Evolutionary conservation across 768 basidiomycete genomes (phyloP), one percentile per base, ranked within the genome.

Genomic region (Mycena haematopus): DNA sequence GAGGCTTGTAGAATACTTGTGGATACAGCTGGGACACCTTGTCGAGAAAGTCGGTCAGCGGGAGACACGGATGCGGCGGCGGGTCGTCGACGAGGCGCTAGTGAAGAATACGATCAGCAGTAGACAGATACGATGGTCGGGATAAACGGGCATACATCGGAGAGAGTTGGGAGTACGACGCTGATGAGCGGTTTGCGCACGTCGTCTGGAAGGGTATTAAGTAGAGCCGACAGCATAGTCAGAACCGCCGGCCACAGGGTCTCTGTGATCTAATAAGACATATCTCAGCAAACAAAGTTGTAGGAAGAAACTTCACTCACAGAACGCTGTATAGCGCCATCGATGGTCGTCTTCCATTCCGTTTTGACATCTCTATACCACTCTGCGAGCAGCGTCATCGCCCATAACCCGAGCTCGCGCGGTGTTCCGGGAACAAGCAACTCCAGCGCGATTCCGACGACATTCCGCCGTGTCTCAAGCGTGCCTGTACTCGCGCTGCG

Each of bases 1-100:
- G 73, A 0, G 89, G 87, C 70, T 87, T 90, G 77, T 85, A 92
- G 73, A 93, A 91, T 0, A 86, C 62, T 53, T 82, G 86, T 0
- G 90, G 90, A 59, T 84, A 81, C 17, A 73, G 65, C 47, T 79
- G 75, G 2, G 88, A 85, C 21, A 88, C 65, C 17, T 73, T 74
- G 33, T 81, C 76, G 2, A 92, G 76, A 44, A 92, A 77, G 35
- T 77, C 74, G 6, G 84, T 78, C 0, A 92, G 74, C 1, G 76
- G 72, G 2, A 75, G 70, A 44, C 72, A 81, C 4, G 85, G 85
- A 58, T 75, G 69, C 17, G 82, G 75, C 1, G 86, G 86, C 6
- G 87, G 84, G 52, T 83, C 79, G 54, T 80, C 73, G 22, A 83
- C 76, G 9, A 90, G 70, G 69, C 82, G 85, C 88, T 89, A 62